Percentiles rank a stretch among this genome's conserved stretches.
Conservation (phyloP, 345 rosid species). For the Bretschneidera sinensis region DNA sequence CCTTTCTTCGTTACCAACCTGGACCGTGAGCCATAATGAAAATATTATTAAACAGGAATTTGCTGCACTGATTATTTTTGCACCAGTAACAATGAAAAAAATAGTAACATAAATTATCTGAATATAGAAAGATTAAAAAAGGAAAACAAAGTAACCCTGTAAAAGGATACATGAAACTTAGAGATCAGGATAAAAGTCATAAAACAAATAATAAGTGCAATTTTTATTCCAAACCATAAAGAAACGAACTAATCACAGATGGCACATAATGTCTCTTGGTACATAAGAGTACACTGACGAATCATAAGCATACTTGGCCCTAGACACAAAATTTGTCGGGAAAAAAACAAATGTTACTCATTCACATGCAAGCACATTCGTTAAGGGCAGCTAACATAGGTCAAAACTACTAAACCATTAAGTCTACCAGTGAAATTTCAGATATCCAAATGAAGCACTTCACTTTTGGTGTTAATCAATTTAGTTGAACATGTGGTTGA, state of each 20-base stretch:
- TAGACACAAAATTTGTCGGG: not conserved
- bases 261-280: not conserved
- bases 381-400: not conserved
- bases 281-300: not conserved
- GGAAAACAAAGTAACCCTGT: no score
- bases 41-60: not conserved
- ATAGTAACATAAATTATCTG: not conserved
- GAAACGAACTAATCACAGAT: not conserved
- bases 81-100: not conserved
- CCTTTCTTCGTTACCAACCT: constrained; percentile 96
- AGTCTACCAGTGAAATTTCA: no score
- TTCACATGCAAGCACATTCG: not conserved
- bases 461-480: not conserved
- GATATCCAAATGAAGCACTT: not conserved
- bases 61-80: not conserved
- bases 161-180: not conserved
- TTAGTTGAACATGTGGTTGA: not conserved
- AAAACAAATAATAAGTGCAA: not conserved
- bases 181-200: not conserved
- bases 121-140: not conserved
- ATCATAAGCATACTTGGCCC: not conserved
- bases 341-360: not conserved
- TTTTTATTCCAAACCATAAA: not conserved
- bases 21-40: constrained; percentile 9
- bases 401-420: not conserved